Evolutionary conservation across 805 yeast genomes (phyloP), one percentile per base, ranked within the genome.

Genomic region (Ogataea nitratoaversa): DNA sequence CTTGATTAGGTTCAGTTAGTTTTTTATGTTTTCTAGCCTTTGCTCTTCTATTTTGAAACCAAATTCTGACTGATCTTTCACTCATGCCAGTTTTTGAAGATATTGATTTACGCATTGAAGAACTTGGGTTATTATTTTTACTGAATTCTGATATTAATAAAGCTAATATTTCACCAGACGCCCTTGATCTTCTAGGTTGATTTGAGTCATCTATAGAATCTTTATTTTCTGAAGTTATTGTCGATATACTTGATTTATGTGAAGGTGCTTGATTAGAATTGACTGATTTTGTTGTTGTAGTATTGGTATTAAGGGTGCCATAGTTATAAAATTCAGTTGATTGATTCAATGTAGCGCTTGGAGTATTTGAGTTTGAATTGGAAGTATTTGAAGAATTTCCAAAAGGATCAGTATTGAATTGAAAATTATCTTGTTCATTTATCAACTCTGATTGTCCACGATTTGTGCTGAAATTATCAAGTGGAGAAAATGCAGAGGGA

Each of bases 31-130:
- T 84, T 53, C 89, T 71, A 32, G 79, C 71, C 57, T 84, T 85
- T 17, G 93, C 93, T 47, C 97, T 67, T 52, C 90, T 68, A 58
- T 88, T 88, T 60, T 89, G 97, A 55, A 87, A 89, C 96, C 96
- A 89, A 32, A 89, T 89, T 40, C 95, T 72, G 2, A 89, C 95
- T 12, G 90, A 86, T 46, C 93, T 75, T 52, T 89, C 96, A 12
- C 89, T 77, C 85, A 88, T 82, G 16, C 82, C 84, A 1, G 95
- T 84, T 44, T 72, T 71, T 2, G 73, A 78, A 30, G 93, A 79
- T 29, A 89, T 78, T 23, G 70, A 74, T 53, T 81, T 81, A 30
- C 96, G 67, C 41, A 74, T 74, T 30, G 82, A 82, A 0, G 90
- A 79, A 23, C 78, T 70, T 0, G 96, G 96, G 49, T 83, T 85